phyloP scores from a whole-genome alignment of 2,329 filamentous ascomycete species.

The Pseudogymnoascus sp. region DNA sequence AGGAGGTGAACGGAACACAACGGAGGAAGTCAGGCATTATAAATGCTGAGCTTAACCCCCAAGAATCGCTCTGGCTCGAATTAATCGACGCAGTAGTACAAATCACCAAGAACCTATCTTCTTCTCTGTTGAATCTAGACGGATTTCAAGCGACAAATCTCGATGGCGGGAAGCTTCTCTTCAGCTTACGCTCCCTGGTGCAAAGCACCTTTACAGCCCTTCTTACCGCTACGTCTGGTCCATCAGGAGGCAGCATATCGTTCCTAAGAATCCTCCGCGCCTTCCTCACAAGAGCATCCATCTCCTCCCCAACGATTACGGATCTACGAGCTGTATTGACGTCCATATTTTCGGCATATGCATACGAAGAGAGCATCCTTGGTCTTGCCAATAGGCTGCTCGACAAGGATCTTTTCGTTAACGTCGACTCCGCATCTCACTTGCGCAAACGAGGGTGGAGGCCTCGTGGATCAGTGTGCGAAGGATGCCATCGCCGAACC shows the following conservation, averaged over 20 bases:
- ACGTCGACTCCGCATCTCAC: constrained; percentile 65
- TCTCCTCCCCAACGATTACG: constrained; percentile 74
- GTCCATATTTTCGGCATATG: constrained; percentile 90
- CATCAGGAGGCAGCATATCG: constrained; percentile 49
- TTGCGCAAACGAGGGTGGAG: constrained; percentile 83
- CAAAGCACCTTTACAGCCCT: constrained; percentile 88
- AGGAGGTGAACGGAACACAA: constrained; percentile 24
- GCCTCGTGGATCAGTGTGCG: constrained; percentile 77
- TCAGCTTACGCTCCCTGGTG: constrained; percentile 67
- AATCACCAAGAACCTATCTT: constrained; percentile 56
- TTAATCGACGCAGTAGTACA: constrained; percentile 54
- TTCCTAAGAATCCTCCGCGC: constrained; percentile 85
- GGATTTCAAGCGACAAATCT: constrained; percentile 25
- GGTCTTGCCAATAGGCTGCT: constrained; percentile 77
- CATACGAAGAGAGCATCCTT: constrained; percentile 87
- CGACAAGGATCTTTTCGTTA: constrained; percentile 79
- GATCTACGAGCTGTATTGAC: constrained; percentile 77
- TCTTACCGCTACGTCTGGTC: constrained; percentile 61
- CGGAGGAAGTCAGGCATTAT: constrained; percentile 34
- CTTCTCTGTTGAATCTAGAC: constrained; percentile 38
- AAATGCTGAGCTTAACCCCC: constrained; percentile 38
- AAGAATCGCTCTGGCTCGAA: constrained; percentile 52
- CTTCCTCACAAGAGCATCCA: constrained; percentile 76
- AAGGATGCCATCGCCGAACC: constrained; percentile 70
- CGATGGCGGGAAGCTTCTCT: constrained; percentile 54